Evolutionary conservation across 495 filamentous ascomycete species (phyloP).

Genomic region (Penicillium egyptiacum): DNA sequence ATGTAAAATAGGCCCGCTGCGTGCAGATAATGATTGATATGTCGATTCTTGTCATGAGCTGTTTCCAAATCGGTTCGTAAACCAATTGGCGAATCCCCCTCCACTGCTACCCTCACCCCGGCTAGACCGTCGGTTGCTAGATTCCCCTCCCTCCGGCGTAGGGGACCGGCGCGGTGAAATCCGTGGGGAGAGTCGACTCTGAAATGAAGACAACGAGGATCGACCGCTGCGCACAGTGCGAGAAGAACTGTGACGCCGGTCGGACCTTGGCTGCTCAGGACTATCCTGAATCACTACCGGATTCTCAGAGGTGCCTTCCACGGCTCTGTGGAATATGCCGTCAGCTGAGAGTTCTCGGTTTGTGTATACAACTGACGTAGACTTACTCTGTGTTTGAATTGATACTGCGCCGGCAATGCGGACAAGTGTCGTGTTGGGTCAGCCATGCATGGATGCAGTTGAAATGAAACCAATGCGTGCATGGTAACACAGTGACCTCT

Average conservation of each 20-base stretch:
- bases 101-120: conserved; percentile 31
- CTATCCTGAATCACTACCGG: conserved; percentile 33
- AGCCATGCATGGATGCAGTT: conserved; percentile 78
- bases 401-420: conserved; percentile 80
- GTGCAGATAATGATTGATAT: not conserved
- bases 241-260: conserved; percentile 24
- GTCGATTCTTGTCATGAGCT: not conserved
- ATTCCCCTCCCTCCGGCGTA: conserved; percentile 8
- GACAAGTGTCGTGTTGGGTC: conserved; percentile 85
- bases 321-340: conserved; percentile 2
- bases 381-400: conserved; percentile 40
- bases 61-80: conserved; percentile 40
- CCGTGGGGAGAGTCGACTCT: not conserved
- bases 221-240: conserved; percentile 21
- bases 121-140: conserved; percentile 16
- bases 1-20: not conserved
- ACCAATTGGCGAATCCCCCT: conserved; percentile 35
- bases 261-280: conserved; percentile 21
- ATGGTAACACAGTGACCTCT: conserved; percentile 78
- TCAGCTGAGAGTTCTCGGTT: conserved; percentile 15
- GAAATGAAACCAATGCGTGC: conserved; percentile 89
- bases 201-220: conserved; percentile 22
- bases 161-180: conserved; percentile 12
- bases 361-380: not conserved
- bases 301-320: conserved; percentile 35